phyloP scores from a whole-genome alignment of 2,329 filamentous ascomycete species.

The Aureobasidium sp. region DNA sequence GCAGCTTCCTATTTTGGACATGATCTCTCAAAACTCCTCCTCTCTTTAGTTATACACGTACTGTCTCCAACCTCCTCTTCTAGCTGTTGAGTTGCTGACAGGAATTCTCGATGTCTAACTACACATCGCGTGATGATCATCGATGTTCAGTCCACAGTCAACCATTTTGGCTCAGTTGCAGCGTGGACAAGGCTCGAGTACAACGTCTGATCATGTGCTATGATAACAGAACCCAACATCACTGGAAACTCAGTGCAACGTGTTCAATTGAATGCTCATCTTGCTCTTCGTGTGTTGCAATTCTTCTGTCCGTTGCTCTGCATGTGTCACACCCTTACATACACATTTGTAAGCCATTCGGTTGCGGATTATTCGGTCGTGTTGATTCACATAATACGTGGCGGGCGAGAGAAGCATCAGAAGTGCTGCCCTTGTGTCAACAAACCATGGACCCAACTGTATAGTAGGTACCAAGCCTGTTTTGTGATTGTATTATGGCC shows the following conservation, averaged over 20 bases:
- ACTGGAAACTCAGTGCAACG: background rate
- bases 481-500: background rate
- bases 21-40: background rate
- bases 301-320: background rate
- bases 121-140: background rate
- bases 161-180: background rate
- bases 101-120: background rate
- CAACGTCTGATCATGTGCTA: background rate
- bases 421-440: background rate
- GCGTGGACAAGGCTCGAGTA: background rate
- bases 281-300: background rate
- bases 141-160: background rate
- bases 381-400: background rate
- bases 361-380: background rate
- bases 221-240: background rate
- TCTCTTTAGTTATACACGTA: background rate
- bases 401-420: background rate
- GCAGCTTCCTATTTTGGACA: conserved; percentile 3
- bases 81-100: background rate
- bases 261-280: background rate
- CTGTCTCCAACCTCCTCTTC: background rate
- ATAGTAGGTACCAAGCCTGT: background rate
- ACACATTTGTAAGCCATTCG: background rate
- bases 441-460: background rate
- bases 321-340: background rate